A percentile compares a stretch with the other conserved stretches of the same genome.
These are phyloP conservation scores for Leishmania martiniquensis DNA, from an alignment of 208 protist genomes.

Conservation along the genomic window DNA sequence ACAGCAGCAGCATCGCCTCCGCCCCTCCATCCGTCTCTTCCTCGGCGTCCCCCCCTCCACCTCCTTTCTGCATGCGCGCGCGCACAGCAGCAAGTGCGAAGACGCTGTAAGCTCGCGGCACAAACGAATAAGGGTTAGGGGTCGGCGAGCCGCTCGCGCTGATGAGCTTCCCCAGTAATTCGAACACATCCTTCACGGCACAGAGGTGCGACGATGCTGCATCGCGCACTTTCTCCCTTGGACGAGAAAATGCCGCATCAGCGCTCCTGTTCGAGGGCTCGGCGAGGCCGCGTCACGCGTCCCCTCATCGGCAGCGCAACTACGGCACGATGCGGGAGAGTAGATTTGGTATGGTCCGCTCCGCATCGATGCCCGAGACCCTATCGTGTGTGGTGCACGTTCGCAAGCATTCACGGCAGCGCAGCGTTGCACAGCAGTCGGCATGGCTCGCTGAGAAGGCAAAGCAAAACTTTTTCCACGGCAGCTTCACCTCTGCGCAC, in stretches of 20 bases:
- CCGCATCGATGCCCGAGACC: conserved; percentile 61
- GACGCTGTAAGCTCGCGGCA: too few relatives aligned
- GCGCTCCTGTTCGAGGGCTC: conserved; percentile 14
- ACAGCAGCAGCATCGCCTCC: too few relatives aligned
- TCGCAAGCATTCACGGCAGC: conserved; percentile 34
- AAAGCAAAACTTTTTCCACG: conserved; percentile 76
- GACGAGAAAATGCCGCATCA: background rate
- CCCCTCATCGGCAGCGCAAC: conserved; percentile 1
- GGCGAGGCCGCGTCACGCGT: conserved; percentile 10
- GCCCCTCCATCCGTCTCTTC: too few relatives aligned
- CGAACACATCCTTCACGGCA: background rate
- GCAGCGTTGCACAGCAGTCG: conserved; percentile 66
- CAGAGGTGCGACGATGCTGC: conserved; percentile 10
- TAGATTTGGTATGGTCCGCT: conserved; percentile 31
- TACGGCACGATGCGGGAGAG: conserved; percentile 41
- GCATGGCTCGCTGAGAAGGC: conserved; percentile 66
- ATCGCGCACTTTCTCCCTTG: conserved; percentile 35
- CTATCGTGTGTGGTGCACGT: conserved; percentile 52
- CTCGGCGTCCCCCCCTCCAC: too few relatives aligned
- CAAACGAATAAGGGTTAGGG: background rate
- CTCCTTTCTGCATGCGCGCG: too few relatives aligned
- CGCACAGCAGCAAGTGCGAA: too few relatives aligned
- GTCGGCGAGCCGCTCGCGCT: too few relatives aligned
- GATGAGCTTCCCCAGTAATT: background rate
- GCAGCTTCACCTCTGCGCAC: conserved; percentile 78